These are phyloP conservation scores for Ceriops tagal DNA, from an alignment of 345 rosid genomes.

Conservation along the genomic window DNA sequence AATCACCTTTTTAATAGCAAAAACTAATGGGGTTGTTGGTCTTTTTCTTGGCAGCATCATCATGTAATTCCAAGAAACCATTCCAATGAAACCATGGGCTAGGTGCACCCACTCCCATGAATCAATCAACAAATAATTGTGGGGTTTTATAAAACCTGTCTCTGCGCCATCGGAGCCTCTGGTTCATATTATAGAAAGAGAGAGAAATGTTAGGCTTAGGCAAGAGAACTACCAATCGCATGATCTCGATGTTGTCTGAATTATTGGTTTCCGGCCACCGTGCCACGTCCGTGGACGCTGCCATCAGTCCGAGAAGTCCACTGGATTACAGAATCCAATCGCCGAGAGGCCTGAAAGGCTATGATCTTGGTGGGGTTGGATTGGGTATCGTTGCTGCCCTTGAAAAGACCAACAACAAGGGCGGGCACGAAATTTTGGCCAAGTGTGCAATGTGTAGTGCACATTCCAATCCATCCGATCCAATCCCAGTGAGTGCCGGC, in stretches of 20 bases:
- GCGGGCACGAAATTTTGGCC: conserved; percentile 25
- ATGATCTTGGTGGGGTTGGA: conserved; percentile 63
- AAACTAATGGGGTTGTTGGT: too few species aligned
- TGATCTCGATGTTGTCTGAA: conserved; percentile 69
- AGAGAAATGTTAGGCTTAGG: conserved; percentile 45
- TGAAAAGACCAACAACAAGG: conserved; percentile 40
- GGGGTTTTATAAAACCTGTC: too few species aligned
- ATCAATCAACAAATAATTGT: too few species aligned
- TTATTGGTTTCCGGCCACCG: conserved; percentile 56
- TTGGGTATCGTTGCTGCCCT: conserved; percentile 77
- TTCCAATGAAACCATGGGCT: too few species aligned
- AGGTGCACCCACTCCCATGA: too few species aligned
- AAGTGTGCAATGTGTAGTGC: conserved; percentile 29
- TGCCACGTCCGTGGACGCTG: conserved; percentile 31
- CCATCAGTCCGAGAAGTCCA: conserved; percentile 65
- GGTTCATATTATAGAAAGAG: too few species aligned
- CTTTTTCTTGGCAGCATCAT: too few species aligned
- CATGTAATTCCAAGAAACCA: too few species aligned
- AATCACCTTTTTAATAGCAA: too few species aligned
- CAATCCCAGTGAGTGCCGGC: conserved; percentile 31
- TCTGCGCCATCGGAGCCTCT: background rate
- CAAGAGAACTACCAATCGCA: conserved; percentile 56
- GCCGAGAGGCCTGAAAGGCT: conserved; percentile 50
- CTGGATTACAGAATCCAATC: conserved; percentile 57
- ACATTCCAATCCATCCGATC: conserved; percentile 28